Conservation (phyloP, 257 asterid genomes). For the Jacaranda mimosifolia region DNA sequence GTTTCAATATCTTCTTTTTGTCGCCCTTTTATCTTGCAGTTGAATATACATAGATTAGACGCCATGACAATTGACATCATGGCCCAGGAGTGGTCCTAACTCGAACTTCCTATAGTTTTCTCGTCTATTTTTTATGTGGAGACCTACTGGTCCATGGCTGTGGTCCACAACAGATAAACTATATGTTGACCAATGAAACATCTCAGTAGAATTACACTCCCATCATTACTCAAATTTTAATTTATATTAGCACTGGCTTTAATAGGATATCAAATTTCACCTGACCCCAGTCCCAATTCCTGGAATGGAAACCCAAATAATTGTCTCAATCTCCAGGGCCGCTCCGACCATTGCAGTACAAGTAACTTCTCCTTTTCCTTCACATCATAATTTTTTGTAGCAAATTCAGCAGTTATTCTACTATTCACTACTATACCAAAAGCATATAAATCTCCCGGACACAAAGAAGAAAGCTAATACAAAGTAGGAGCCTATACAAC, state of each 20-base stretch:
- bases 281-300: constrained; percentile 4
- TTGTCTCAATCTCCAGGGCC: neutral
- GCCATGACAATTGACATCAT: neutral
- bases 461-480: neutral
- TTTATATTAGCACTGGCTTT: neutral
- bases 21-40: neutral
- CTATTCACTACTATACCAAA: neutral
- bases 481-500: neutral
- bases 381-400: neutral
- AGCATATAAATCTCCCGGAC: neutral
- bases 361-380: neutral
- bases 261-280: neutral
- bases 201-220: neutral
- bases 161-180: neutral
- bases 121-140: neutral
- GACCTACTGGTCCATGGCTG: neutral
- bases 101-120: neutral
- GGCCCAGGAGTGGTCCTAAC: neutral
- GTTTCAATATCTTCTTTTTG: too few relatives aligned
- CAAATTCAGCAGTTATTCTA: neutral
- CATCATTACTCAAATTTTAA: neutral
- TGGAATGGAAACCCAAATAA: neutral
- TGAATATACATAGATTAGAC: neutral
- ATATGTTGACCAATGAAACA: neutral
- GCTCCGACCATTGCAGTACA: neutral